Base-by-base conservation (phyloP, 2,329 filamentous ascomycete genomes). In the Gremmenia infestans region DNA sequence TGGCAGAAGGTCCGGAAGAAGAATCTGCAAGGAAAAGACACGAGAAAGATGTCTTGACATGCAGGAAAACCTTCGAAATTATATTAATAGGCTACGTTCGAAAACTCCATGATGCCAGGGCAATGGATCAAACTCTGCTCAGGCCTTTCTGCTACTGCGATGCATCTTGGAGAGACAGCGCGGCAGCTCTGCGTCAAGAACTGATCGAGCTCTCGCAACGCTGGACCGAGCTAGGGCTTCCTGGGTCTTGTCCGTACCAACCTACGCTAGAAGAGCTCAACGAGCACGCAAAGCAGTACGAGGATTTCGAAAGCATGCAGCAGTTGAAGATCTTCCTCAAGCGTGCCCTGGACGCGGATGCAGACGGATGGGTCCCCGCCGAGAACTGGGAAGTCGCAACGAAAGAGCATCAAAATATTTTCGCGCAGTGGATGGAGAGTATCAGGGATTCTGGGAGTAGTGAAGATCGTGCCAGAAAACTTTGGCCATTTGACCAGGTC, bases 161-260 rank as follows among this genome's bases (percentile, higher is more conserved):
- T 56, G 68, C 68, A 52, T 73, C 72, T 6, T 77, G 71, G 72
- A 71, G 70, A 55, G 70, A 76, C 60, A 69, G 73, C 7, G 68
- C 68, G 17, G 67, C 72, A 50, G 71, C 70, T 15, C 67, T 75
- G 32, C 69, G 66, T 11, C 66, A 76, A 52, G 71, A 74, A 55
- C 54, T 77, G n/a, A 72, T 75, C 50, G 67, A 72, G 50, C 68
- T 70, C n/a, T 67, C 71, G 52, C 63, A 52, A 54, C 56, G 53
- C 8, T 77, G 72, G 73, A 61, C 66, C 48, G 63, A 71, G 37
- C 70, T 76, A 54, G 73, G 73, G 15, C 63, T 76, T 53, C 45
- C 57, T 48, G 69, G 62, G 19, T 59, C 60, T 42, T 73, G 68
- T 66, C 71, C 65, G 36, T 65, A 60, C 50, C 45, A 43, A 19